phyloP scores from a whole-genome alignment of 2,329 filamentous ascomycete genomes.

The Chrysoporthe puriensis region DNA sequence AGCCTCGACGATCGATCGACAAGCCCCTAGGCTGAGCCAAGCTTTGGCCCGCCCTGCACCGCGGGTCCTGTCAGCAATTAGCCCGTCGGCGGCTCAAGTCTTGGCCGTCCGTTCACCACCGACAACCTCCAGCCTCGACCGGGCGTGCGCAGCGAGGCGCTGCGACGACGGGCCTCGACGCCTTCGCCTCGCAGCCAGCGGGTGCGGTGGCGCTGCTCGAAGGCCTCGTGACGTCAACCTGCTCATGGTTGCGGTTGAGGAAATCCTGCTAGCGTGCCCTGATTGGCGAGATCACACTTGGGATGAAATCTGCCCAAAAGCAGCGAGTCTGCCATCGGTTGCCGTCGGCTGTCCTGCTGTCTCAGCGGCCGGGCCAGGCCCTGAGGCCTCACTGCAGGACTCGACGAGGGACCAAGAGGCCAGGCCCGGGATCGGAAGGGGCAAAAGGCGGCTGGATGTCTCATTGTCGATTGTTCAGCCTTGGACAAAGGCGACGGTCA shows the following conservation, averaged over 20 bases:
- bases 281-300: neutral
- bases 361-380: neutral
- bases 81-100: neutral
- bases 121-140: neutral
- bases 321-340: neutral
- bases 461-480: neutral
- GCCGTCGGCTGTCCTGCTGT: constrained; percentile 1
- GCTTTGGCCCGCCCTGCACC: constrained; percentile 4
- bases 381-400: too few relatives aligned
- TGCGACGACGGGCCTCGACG: neutral
- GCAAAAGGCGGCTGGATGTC: constrained; percentile 13
- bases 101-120: neutral
- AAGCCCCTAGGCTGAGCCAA: neutral
- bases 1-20: neutral
- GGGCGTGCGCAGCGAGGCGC: neutral
- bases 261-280: neutral
- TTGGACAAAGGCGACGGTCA: neutral
- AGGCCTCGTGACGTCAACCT: neutral
- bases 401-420: too few relatives aligned
- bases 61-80: neutral
- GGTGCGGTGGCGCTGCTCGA: neutral
- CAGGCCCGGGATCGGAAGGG: neutral
- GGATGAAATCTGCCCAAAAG: neutral
- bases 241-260: neutral
- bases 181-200: neutral